Evolutionary conservation across 805 yeast species (phyloP), one percentile per base, ranked within the genome.

Genomic region (Metschnikowia arizonensis): DNA sequence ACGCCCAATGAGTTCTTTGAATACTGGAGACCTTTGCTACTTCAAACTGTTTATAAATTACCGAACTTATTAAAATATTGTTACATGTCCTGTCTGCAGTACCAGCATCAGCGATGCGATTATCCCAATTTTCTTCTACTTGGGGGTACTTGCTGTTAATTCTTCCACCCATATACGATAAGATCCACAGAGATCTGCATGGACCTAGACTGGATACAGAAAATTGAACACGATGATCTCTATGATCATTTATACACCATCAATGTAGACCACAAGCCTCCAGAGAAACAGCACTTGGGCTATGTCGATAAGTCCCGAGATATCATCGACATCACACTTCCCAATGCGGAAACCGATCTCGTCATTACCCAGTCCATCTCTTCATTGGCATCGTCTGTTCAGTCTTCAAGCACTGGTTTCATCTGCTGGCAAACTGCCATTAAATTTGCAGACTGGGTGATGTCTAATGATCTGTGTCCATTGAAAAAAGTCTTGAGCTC

Each of bases 381-480:
- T 5, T 59, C 60, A 10, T 56, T 68, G 23, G 57, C 67, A 9
- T 67, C 73, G 2, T 58, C 62, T 21, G 54, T 57, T 0, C 57
- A 66, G 23, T 33, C 62, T 12, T 67, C 76, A 15, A 74, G 83
- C 4, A 82, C 88, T 0, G 89, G 89, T 10, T 83, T 77, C 48
- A 74, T 82, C 3, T 65, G 82, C 32, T 83, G 89, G 89, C 64
- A 66, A 33, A 65, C 79, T 1, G 68, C 81, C 1, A 68, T 73
- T 2, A 56, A 66, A 2, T 63, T 83, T 32, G 70, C 71, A 1
- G 74, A 79, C 34, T 83, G 88, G 88, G 38, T 81, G 2, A 18
- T 71, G n/a, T 52, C 59, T 18, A 57, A 54, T 17, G 35, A 38
- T 0, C 43, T 42, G 24, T 61, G 67, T 35, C 73, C 73, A 1